phyloP scores from a whole-genome alignment of 352 stramenopile genomes.

The Globisporangium polare region DNA sequence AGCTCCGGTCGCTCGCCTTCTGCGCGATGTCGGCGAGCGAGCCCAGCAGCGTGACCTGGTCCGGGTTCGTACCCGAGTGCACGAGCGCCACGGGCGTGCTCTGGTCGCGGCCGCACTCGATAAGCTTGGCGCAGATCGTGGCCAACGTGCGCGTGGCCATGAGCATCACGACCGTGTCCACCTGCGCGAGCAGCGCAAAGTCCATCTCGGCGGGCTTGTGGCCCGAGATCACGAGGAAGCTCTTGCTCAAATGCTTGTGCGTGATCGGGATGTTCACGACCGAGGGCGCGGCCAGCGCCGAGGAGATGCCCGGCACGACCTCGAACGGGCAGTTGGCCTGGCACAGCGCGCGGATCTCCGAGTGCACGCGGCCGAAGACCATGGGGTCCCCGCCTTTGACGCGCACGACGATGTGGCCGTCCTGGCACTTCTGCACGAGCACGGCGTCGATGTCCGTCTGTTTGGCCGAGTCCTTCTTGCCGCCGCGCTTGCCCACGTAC shows the following conservation, averaged over 20 bases:
- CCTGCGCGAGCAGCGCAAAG: constrained; percentile 89
- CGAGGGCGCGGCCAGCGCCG: constrained; percentile 50
- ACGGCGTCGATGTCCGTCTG: constrained; percentile 65
- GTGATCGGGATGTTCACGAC: constrained; percentile 63
- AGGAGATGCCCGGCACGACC: constrained; percentile 67
- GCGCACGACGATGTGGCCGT: constrained; percentile 53
- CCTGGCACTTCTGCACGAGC: constrained; percentile 46
- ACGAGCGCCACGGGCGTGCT: constrained; percentile 58
- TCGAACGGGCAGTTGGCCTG: constrained; percentile 48
- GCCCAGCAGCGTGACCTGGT: constrained; percentile 48
- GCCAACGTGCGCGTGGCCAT: constrained; percentile 74
- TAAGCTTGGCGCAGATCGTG: constrained; percentile 37
- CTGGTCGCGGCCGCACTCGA: constrained; percentile 30
- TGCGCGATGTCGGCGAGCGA: constrained; percentile 46
- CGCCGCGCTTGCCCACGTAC: constrained; percentile 66
- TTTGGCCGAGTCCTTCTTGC: constrained; percentile 60
- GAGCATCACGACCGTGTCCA: constrained; percentile 91
- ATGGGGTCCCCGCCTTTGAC: constrained; percentile 72
- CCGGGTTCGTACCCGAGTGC: constrained; percentile 53
- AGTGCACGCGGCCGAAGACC: constrained; percentile 71
- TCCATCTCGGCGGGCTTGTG: constrained; percentile 72
- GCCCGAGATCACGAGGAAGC: constrained; percentile 59
- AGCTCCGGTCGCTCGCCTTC: constrained; percentile 45
- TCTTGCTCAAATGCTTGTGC: constrained; percentile 63
- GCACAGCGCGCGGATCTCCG: constrained; percentile 57